Evolutionary conservation across 192 early-diverging fungal species (phyloP).

Genomic region (Coemansia interrupta): DNA sequence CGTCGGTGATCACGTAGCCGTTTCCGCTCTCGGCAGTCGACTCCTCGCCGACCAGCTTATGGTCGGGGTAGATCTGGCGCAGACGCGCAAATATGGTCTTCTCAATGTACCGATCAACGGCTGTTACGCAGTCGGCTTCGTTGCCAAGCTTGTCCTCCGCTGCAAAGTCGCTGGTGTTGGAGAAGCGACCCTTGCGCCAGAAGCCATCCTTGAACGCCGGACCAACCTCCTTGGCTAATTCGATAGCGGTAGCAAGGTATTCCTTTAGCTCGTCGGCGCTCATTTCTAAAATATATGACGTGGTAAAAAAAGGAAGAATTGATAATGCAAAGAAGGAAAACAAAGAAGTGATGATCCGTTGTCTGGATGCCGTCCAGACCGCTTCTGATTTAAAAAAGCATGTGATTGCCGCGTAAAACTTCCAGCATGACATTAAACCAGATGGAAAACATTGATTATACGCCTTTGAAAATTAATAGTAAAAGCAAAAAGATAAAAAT

Average conservation of each 20-base stretch:
- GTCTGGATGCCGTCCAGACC: neutral
- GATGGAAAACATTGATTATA: no score
- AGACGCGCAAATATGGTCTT: constrained; percentile 63
- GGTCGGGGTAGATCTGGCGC: constrained; percentile 57
- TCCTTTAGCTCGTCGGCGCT: constrained; percentile 27
- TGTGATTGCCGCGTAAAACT: no score
- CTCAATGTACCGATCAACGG: constrained; percentile 81
- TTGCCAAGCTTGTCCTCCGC: constrained; percentile 37
- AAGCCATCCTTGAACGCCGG: constrained; percentile 50
- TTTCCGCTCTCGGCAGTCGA: constrained; percentile 58
- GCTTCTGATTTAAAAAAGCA: no score
- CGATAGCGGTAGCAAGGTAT: constrained; percentile 24
- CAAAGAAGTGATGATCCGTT: neutral
- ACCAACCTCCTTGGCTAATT: constrained; percentile 38
- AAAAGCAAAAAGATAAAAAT: no score
- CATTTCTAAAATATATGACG: neutral
- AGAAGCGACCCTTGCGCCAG: constrained; percentile 28
- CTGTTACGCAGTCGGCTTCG: constrained; percentile 63
- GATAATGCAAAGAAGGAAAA: neutral
- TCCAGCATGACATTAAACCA: no score
- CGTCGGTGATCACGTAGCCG: constrained; percentile 59
- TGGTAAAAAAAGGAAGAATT: neutral
- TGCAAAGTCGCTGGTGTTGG: constrained; percentile 21
- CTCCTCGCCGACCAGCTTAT: constrained; percentile 90
- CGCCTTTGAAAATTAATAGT: no score